Base-by-base conservation (phyloP, 2,329 filamentous ascomycete species). In the Pestalotiopsis sp. region DNA sequence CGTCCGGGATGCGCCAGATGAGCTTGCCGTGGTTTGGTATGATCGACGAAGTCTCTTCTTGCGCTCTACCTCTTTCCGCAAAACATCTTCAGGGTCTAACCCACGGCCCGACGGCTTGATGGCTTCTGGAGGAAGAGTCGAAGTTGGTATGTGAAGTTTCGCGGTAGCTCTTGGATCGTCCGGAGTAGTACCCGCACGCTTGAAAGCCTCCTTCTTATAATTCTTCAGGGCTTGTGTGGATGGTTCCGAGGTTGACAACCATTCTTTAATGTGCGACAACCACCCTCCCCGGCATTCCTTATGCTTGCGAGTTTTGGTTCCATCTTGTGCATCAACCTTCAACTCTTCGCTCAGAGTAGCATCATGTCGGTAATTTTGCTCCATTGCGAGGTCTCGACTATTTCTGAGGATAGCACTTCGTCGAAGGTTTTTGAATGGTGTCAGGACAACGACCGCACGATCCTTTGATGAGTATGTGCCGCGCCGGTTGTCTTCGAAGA, bases 191-290 rank as follows among this genome's bases (percentile, higher is more conserved):
- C 83, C 84, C n/a, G 83, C 81, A 57, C 78, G 82, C 61, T 79
- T 77, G 70, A 80, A 86, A 1, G 80, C 77, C 14, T 80, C 78
- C 65, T 78, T 81, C 72, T 81, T 84, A 70, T 86, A 83, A 14
- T 82, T 75, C 71, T 82, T 84, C 71, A 86, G 77, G 1, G 84
- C 86, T 59, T 85, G 82, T 1, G 79, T 79, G 0, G 85, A 87
- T 12, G 86, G 85, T 70, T 88, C 86, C 62, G 81, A 84, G 25
- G 81, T 79, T 1, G 79, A 79, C 7, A 87, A 74, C 86, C 86
- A 87, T 59, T 78, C 80, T 69, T 84, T 87, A 62, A 86, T 74
- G 36, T 83, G 81, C 6, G 76, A 76, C 25, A 85, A 67, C 81
- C 84, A 85, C 49, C 76, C 72, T n/a, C 67, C 64, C 69, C 75